phyloP scores from a whole-genome alignment of 2,329 filamentous ascomycete species.

The Ophiocordyceps camponoti-saundersi region DNA sequence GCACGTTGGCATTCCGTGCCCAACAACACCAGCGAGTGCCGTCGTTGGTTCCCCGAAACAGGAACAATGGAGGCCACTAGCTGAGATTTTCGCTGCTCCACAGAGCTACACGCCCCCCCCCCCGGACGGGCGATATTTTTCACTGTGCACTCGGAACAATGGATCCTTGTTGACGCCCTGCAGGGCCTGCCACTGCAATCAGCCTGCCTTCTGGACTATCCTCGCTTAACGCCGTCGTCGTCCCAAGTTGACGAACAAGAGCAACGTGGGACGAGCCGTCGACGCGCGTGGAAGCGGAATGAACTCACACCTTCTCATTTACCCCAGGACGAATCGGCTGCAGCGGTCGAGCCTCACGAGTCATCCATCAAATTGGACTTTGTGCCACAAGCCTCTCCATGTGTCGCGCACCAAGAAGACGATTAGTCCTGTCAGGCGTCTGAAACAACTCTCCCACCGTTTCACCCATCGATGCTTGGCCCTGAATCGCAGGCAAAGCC shows the following conservation, averaged over 20 bases:
- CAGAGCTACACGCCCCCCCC: background rate
- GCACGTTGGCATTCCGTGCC: background rate
- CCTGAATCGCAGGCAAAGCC: background rate
- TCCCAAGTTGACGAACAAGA: background rate
- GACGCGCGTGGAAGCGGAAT: background rate
- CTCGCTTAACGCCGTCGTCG: background rate
- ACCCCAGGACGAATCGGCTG: background rate
- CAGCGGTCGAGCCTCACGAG: background rate
- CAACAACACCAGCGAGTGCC: background rate
- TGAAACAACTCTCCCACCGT: background rate
- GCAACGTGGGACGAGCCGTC: background rate
- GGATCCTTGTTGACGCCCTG: background rate
- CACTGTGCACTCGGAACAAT: background rate
- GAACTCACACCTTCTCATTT: background rate
- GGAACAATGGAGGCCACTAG: background rate
- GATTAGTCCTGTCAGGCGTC: background rate
- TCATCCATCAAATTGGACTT: background rate
- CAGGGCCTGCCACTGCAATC: background rate
- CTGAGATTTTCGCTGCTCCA: background rate
- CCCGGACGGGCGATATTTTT: background rate
- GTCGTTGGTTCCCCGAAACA: background rate
- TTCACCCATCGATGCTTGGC: background rate
- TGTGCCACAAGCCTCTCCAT: background rate
- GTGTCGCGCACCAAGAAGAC: background rate
- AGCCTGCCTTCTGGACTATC: background rate